These are phyloP conservation scores for Sphagnurus paluster DNA, from an alignment of 1,284 basidiomycete species.

Conservation along the genomic window DNA sequence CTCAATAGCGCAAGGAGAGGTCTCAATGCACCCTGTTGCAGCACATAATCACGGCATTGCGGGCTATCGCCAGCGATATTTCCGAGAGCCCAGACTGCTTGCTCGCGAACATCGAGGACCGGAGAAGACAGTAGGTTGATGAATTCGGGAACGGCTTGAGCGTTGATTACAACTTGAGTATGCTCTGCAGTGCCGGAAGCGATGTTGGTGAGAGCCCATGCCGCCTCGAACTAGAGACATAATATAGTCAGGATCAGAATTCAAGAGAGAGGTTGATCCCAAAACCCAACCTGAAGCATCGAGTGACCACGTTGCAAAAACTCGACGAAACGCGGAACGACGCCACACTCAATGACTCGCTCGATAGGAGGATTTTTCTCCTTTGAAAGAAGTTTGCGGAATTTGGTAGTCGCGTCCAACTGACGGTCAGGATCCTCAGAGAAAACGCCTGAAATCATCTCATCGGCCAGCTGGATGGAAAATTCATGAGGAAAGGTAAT, in stretches of 20 bases:
- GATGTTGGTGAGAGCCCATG: conserved; percentile 99
- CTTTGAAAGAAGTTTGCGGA: conserved; percentile 98
- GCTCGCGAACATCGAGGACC: conserved; percentile 92
- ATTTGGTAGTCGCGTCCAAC: conserved; percentile 94
- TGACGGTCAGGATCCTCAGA: conserved; percentile 91
- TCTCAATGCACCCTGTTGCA: conserved; percentile 74
- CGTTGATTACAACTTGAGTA: conserved; percentile 96
- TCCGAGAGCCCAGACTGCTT: conserved; percentile 95
- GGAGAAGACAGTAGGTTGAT: conserved; percentile 89
- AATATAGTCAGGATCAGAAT: conserved; percentile 13
- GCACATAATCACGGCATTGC: conserved; percentile 88
- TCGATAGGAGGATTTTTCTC: conserved; percentile 99
- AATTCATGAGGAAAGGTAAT: conserved; percentile 18
- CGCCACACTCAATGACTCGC: conserved; percentile 96
- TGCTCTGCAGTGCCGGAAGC: conserved; percentile 99
- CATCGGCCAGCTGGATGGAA: conserved; percentile 69
- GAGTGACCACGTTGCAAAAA: conserved; percentile 88
- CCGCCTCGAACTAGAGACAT: conserved; percentile 88
- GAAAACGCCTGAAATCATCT: conserved; percentile 94
- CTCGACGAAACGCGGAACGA: conserved; percentile 96
- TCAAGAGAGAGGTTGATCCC: background rate
- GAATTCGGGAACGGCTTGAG: conserved; percentile 96
- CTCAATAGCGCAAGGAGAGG: conserved; percentile 73
- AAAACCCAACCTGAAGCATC: conserved; percentile 84
- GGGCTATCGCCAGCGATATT: conserved; percentile 98